A percentile compares a stretch with the other conserved stretches of the same genome.
These are phyloP conservation scores for Citrullus amarus DNA, from an alignment of 306 rosid genomes.

Conservation along the genomic window DNA sequence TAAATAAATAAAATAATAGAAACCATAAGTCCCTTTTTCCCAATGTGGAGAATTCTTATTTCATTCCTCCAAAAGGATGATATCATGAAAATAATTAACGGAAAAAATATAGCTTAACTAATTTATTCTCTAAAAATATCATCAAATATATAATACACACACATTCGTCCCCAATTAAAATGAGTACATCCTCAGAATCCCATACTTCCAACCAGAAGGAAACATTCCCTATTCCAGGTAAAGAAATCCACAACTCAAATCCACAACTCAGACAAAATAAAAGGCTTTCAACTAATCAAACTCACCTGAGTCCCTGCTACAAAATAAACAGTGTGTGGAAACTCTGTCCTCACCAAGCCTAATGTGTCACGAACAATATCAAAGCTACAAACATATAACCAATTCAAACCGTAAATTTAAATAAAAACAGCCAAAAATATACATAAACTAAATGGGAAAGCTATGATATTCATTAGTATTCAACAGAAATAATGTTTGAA, in stretches of 20 bases:
- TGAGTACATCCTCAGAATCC: not conserved
- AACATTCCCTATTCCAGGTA: not conserved
- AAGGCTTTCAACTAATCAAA: not conserved
- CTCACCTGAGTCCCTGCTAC: conserved; percentile 90
- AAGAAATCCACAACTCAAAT: not conserved
- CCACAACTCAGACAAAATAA: not conserved
- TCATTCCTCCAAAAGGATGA: not conserved
- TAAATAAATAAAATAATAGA: not conserved
- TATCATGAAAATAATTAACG: not conserved
- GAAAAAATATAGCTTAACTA: not conserved
- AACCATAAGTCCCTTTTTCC: not conserved
- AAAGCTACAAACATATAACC: conserved; percentile 48
- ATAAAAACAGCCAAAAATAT: not conserved
- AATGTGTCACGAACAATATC: conserved; percentile 65
- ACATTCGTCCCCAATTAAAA: not conserved
- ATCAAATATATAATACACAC: not conserved
- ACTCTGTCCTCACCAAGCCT: conserved; percentile 69
- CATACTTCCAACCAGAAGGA: not conserved
- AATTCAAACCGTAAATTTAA: not conserved
- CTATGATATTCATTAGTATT: not conserved
- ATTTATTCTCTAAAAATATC: not conserved
- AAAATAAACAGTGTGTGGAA: conserved; percentile 69
- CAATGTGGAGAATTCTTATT: not conserved
- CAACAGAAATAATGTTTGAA: not conserved
- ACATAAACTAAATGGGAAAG: not conserved